Evolutionary conservation across 306 rosid species (phyloP).

Genomic region (Abrus pulchellus): DNA sequence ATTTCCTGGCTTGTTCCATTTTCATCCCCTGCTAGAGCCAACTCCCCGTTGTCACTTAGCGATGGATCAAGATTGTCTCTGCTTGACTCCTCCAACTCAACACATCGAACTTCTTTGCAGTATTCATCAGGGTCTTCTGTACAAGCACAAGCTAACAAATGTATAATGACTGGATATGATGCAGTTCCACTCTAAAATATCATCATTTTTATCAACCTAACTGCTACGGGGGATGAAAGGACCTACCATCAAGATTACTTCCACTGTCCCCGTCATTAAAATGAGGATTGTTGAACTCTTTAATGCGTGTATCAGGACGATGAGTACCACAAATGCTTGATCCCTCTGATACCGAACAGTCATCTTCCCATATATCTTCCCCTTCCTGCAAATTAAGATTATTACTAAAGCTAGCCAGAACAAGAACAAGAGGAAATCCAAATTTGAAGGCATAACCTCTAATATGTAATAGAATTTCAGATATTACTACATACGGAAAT

Average conservation of each 20-base stretch:
- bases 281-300: conserved; percentile 74
- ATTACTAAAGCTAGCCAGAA: conserved; percentile 54
- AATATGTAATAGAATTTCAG: conserved; percentile 37
- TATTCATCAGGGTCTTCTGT: conserved; percentile 67
- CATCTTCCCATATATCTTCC: conserved; percentile 76
- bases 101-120: conserved; percentile 93
- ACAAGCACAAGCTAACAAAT: conserved; percentile 40
- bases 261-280: conserved; percentile 59
- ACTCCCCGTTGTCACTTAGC: conserved; percentile 50
- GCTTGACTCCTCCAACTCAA: conserved; percentile 72
- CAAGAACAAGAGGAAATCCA: conserved; percentile 36
- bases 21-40: conserved; percentile 48
- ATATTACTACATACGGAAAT: background rate
- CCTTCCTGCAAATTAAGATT: conserved; percentile 57
- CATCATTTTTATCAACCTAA: conserved; percentile 45
- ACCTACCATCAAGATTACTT: conserved; percentile 62
- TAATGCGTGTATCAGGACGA: conserved; percentile 47
- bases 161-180: conserved; percentile 1
- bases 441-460: conserved; percentile 36
- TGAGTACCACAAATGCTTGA: conserved; percentile 66
- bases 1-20: conserved; percentile 58
- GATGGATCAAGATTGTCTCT: too few relatives aligned
- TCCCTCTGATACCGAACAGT: conserved; percentile 77
- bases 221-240: conserved; percentile 43
- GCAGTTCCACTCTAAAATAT: conserved; percentile 27